phyloP scores from a whole-genome alignment of 495 filamentous ascomycete species.

The Xylaria nigripes region DNA sequence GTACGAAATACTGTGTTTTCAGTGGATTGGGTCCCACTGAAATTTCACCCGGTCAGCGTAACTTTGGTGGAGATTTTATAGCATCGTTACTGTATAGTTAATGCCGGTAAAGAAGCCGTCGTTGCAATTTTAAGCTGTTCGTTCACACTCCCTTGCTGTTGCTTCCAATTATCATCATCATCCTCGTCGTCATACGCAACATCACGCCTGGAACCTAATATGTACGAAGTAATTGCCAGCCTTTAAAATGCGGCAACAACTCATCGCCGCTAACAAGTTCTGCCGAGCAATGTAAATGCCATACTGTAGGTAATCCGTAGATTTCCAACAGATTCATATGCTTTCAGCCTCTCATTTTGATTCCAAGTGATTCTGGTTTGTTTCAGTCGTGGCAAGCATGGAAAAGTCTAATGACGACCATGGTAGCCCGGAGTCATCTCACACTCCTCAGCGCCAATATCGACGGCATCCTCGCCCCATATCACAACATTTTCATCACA shows the following conservation, averaged over 20 bases:
- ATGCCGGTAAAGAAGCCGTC: no score
- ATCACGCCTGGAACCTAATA: no score
- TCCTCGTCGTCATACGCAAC: no score
- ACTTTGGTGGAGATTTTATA: no score
- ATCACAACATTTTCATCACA: background rate
- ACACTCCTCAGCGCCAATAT: conserved; percentile 1
- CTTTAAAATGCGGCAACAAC: background rate
- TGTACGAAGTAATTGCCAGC: background rate
- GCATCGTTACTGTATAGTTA: no score
- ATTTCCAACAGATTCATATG: background rate
- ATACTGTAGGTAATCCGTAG: background rate
- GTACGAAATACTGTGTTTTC: no score
- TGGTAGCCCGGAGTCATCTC: background rate
- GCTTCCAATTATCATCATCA: no score
- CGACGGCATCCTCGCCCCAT: background rate
- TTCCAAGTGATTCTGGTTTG: conserved; percentile 3
- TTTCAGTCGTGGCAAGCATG: background rate
- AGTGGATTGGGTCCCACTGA: no score
- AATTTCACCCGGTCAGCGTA: no score
- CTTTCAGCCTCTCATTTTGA: background rate
- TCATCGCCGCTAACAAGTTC: background rate
- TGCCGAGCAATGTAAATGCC: background rate
- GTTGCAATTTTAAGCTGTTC: no score
- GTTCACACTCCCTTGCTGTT: no score
- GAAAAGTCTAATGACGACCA: conserved; percentile 4